Conservation (phyloP, 2,329 filamentous ascomycete species). For the Hymenoscyphus fraxineus region DNA sequence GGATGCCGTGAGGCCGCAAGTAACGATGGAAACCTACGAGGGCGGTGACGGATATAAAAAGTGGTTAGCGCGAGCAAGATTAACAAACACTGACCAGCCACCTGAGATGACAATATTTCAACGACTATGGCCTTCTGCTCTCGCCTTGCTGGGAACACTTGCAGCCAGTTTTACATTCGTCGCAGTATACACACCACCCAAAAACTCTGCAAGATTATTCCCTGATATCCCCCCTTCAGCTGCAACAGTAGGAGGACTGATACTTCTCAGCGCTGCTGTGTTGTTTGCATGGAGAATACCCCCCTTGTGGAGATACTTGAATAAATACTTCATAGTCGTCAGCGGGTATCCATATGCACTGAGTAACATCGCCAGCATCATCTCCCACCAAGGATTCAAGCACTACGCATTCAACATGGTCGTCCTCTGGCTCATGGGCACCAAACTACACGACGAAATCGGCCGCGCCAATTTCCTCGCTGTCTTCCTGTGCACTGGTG, state of each 20-base stretch:
- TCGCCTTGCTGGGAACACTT: conserved; percentile 45
- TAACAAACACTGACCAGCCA: conserved; percentile 47
- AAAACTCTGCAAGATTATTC: conserved; percentile 48
- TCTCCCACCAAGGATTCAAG: conserved; percentile 61
- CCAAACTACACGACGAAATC: conserved; percentile 64
- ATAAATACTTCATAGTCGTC: conserved; percentile 63
- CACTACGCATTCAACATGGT: conserved; percentile 65
- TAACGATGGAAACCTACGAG: conserved; percentile 29
- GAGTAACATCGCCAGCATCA: conserved; percentile 59
- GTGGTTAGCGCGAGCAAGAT: conserved; percentile 42
- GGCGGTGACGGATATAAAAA: conserved; percentile 27
- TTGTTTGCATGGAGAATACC: conserved; percentile 61
- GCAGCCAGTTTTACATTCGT: conserved; percentile 43
- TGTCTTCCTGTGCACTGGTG: conserved; percentile 59
- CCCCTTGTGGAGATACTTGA: conserved; percentile 61
- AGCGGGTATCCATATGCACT: conserved; percentile 61
- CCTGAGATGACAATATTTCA: conserved; percentile 51
- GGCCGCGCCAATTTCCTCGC: conserved; percentile 66
- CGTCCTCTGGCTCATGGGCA: conserved; percentile 63
- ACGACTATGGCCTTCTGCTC: conserved; percentile 53
- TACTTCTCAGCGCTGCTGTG: conserved; percentile 56
- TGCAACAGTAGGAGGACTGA: conserved; percentile 60
- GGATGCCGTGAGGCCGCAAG: conserved; percentile 19
- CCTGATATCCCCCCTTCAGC: conserved; percentile 58
- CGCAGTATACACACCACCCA: conserved; percentile 50